phyloP scores from a whole-genome alignment of 2,329 filamentous ascomycete species.

The Aspergillus aculeatinus region DNA sequence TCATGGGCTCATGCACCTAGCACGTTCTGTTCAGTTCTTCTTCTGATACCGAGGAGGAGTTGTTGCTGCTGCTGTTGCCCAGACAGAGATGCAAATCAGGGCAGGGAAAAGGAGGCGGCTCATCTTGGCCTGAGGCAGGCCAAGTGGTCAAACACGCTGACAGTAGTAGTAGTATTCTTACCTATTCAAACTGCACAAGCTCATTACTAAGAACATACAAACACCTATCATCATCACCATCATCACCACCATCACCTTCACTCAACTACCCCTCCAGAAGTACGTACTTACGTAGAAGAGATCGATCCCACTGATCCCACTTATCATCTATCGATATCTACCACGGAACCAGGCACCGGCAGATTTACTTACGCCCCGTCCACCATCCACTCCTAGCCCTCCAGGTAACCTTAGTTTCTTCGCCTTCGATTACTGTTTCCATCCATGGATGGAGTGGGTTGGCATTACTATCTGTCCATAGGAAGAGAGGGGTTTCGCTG shows the following conservation, averaged over 20 bases:
- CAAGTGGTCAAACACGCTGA: too few species aligned
- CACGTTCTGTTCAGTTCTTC: slow-evolving; percentile 17
- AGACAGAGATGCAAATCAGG: slow-evolving; percentile 2
- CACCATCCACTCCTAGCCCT: background rate
- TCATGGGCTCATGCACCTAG: slow-evolving; percentile 15
- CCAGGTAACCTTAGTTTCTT: slow-evolving; percentile 1
- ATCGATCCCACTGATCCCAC: background rate
- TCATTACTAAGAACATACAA: background rate
- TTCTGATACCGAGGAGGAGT: background rate
- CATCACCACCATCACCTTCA: background rate
- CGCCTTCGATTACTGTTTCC: slow-evolving; percentile 4
- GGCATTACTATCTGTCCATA: slow-evolving; percentile 1
- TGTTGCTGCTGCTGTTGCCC: slow-evolving; percentile 10
- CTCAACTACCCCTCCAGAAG: background rate
- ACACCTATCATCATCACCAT: slow-evolving; percentile 11
- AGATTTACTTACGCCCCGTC: slow-evolving; percentile 3
- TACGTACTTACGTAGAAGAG: background rate
- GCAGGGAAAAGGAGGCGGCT: slow-evolving; percentile 10
- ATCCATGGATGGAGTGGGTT: slow-evolving; percentile 6
- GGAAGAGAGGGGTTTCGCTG: background rate
- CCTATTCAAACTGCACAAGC: too few species aligned
- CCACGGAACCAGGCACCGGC: background rate
- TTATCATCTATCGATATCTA: background rate
- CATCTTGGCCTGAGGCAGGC: background rate
- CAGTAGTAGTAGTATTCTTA: too few species aligned